Percentiles rank a stretch among this genome's conserved stretches.
phyloP scores from a whole-genome alignment of 2,329 filamentous ascomycete species.

The Lasiodiplodia sp. region DNA sequence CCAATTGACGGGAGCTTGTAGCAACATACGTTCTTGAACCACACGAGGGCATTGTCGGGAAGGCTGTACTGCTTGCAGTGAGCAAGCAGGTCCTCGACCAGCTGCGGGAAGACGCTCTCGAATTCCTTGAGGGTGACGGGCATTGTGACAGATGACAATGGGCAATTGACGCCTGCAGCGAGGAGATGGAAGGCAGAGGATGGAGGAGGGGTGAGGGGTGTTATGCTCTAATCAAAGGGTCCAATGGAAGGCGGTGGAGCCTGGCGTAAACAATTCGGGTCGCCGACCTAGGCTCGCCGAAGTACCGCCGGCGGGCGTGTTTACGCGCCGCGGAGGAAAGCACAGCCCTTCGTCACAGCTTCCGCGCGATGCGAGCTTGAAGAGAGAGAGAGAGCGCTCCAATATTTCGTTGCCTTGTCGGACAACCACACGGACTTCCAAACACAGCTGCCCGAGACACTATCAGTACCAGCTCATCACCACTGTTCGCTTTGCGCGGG shows the following conservation, averaged over 20 bases:
- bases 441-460: not conserved
- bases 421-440: not conserved
- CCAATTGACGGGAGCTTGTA: conserved; percentile 31
- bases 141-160: conserved; percentile 53
- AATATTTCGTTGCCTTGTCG: not conserved
- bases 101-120: conserved; percentile 85
- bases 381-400: not conserved
- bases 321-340: conserved; percentile 15
- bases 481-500: not conserved
- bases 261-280: conserved; percentile 1
- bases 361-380: not conserved
- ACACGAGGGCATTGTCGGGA: conserved; percentile 79
- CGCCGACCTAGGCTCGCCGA: not conserved
- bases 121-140: conserved; percentile 84
- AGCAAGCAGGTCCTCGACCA: conserved; percentile 81
- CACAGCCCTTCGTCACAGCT: conserved; percentile 13
- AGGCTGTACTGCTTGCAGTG: conserved; percentile 84
- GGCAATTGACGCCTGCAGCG: not conserved
- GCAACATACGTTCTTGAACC: conserved; percentile 77
- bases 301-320: conserved; percentile 15
- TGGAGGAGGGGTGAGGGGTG: conserved; percentile 5
- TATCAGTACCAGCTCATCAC: not conserved
- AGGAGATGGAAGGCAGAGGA: not conserved
- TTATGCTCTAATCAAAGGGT: conserved; percentile 8
- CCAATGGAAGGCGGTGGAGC: conserved; percentile 7